Percentiles rank a stretch among this genome's conserved stretches.
phyloP scores from a whole-genome alignment of 2,329 filamentous ascomycete species.

The Diaporthe nobilis region DNA sequence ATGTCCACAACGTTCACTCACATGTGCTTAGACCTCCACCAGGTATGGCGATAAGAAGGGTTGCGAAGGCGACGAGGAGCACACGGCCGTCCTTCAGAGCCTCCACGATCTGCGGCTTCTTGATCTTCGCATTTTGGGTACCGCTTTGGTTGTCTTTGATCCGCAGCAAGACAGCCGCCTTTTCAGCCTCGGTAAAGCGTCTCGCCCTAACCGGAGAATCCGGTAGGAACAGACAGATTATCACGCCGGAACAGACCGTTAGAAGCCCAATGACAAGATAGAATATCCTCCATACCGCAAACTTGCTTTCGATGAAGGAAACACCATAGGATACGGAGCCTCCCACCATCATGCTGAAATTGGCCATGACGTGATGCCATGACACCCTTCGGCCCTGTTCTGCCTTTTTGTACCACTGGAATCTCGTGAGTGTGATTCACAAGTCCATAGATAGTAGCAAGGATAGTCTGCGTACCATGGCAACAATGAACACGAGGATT shows the following conservation, averaged over 20 bases:
- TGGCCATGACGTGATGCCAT: constrained; percentile 34
- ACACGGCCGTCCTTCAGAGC: constrained; percentile 65
- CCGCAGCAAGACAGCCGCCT: constrained; percentile 63
- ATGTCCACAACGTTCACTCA: background rate
- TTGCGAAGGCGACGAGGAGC: constrained; percentile 66
- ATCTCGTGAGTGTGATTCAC: background rate
- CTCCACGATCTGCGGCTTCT: constrained; percentile 60
- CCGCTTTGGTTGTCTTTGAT: constrained; percentile 64
- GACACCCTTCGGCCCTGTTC: constrained; percentile 35
- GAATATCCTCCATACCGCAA: constrained; percentile 35
- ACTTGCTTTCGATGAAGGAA: background rate
- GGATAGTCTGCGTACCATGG: constrained; percentile 22
- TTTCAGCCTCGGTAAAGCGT: constrained; percentile 69
- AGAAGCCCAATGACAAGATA: constrained; percentile 30
- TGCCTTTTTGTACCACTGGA: constrained; percentile 47
- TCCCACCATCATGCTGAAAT: constrained; percentile 36
- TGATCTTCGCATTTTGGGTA: constrained; percentile 64
- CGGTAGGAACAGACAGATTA: constrained; percentile 68
- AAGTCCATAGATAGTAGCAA: background rate
- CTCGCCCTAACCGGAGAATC: constrained; percentile 71
- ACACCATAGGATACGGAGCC: constrained; percentile 37
- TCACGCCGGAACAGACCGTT: constrained; percentile 55
- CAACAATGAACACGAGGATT: constrained; percentile 46
- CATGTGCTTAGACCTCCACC: constrained; percentile 42
- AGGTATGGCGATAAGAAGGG: constrained; percentile 49